Evolutionary conservation across 1,284 basidiomycete genomes (phyloP), one percentile per base, ranked within the genome.

Genomic region (Thelephora terrestris): DNA sequence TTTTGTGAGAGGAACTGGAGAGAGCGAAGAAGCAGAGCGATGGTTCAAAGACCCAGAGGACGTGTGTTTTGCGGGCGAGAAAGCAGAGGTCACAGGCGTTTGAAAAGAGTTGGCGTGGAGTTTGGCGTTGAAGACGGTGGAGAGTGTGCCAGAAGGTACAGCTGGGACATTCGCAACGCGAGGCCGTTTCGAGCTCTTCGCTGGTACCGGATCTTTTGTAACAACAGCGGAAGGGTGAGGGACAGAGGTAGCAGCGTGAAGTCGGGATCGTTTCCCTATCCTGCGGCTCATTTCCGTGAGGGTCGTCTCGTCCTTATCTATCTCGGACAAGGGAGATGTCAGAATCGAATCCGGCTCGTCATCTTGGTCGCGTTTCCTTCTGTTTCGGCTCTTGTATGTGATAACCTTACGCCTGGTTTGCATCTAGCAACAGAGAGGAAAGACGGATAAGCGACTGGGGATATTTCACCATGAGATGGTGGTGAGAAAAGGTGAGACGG

Each of bases 221-320:
- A 18, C 16, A 18, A 23, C 12, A 18, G 4, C 39, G 20, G 17
- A 21, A 17, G 17, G 40, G 35, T 23, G 37, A 35, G 43, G 53
- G 14, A 55, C 55, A 27, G 54, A 52, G 17, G 59, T 52, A 18
- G 61, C 52, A 14, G 62, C 57, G 17, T 64, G 62, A 14, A 14
- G 39, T 43, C 73, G 67, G 24, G 73, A 70, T 7, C 72, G 66
- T 56, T 75, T 74, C 53, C 68, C 67, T 71, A 74, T 75, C 16
- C 73, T 64, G n/a, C 58, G 63, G 10, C 64, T 60, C 71, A 75
- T 74, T 56, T 74, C 69, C 7, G 61, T 54, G 25, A 65, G 56
- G 2, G 67, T 59, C 16, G 74, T 57, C 47, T 70, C 63, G 23
- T 64, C 61, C 24, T 46, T 49, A n/a, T 66, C 62, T 21, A 25